These are phyloP conservation scores for Botrytis galanthina DNA, from an alignment of 2,329 filamentous ascomycete species.

Conservation along the genomic window DNA sequence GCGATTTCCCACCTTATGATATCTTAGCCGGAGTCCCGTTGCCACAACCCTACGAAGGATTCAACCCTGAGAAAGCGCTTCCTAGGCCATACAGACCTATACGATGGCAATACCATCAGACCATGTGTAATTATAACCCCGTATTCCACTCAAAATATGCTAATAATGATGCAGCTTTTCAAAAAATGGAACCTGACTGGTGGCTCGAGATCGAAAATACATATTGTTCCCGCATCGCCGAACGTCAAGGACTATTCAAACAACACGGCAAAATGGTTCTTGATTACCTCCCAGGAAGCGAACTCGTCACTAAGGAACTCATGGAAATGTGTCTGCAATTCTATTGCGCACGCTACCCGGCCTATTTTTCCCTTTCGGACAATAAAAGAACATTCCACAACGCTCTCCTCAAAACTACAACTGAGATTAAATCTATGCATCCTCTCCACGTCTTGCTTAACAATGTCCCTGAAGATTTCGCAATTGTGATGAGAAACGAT, in stretches of 20 bases:
- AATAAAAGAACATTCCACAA: constrained; percentile 64
- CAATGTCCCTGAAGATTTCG: constrained; percentile 84
- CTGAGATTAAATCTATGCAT: constrained; percentile 58
- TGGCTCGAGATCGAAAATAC: constrained; percentile 85
- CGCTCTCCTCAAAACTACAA: constrained; percentile 59
- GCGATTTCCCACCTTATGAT: constrained; percentile 78
- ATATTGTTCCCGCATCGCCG: constrained; percentile 64
- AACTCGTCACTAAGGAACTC: constrained; percentile 77
- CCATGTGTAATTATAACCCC: constrained; percentile 68
- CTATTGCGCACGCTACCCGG: constrained; percentile 72
- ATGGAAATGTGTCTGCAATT: constrained; percentile 87
- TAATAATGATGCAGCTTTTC: constrained; percentile 56
- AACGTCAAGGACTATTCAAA: constrained; percentile 64
- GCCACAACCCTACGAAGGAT: constrained; percentile 61
- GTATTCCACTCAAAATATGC: not conserved
- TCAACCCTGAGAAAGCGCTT: constrained; percentile 65
- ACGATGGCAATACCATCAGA: constrained; percentile 83
- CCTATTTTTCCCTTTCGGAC: constrained; percentile 62
- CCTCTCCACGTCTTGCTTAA: constrained; percentile 71
- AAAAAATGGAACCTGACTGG: constrained; percentile 77
- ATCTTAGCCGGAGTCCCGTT: constrained; percentile 70
- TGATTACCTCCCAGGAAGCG: constrained; percentile 67
- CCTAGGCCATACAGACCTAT: constrained; percentile 79
- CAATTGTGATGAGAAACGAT: constrained; percentile 69
- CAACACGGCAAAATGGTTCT: constrained; percentile 64